These are phyloP conservation scores for Bocquillonia castaneifolia DNA, from an alignment of 441 rosid species.

Conservation along the genomic window DNA sequence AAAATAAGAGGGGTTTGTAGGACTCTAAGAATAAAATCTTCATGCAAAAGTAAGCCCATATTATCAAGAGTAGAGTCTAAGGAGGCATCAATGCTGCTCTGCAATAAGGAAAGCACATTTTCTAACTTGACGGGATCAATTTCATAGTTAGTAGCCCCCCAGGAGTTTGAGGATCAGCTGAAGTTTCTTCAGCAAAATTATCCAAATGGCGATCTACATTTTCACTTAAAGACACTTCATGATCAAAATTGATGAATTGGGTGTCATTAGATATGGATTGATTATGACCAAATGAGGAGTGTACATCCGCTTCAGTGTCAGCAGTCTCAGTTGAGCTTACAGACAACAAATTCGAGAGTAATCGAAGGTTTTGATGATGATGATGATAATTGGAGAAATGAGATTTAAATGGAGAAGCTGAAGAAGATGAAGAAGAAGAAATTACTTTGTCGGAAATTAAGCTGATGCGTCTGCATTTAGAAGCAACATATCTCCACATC, in stretches of 20 bases:
- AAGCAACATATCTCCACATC: conserved; percentile 54
- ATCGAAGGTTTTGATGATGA: conserved; percentile 27
- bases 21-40: conserved; percentile 49
- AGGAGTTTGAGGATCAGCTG: neutral
- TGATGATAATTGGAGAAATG: conserved; percentile 19
- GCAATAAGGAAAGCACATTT: conserved; percentile 53
- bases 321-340: conserved; percentile 22
- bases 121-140: conserved; percentile 51
- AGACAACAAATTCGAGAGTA: conserved; percentile 34
- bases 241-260: conserved; percentile 22
- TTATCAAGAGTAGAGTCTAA: conserved; percentile 52
- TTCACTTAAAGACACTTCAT: conserved; percentile 5
- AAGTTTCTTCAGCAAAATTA: neutral
- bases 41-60: conserved; percentile 38
- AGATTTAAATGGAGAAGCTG: conserved; percentile 18
- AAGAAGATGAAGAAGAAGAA: conserved; percentile 13
- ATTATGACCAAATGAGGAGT: conserved; percentile 4
- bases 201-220: neutral
- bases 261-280: conserved; percentile 10
- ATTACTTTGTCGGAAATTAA: conserved; percentile 30
- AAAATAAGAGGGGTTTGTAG: conserved; percentile 46
- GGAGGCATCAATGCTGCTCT: conserved; percentile 54
- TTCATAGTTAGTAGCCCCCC: conserved; percentile 27
- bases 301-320: conserved; percentile 23
- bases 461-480: conserved; percentile 21